Evolutionary conservation across 805 yeast species (phyloP), one percentile per base, ranked within the genome.

Genomic region (Phaffomyces opuntiae): DNA sequence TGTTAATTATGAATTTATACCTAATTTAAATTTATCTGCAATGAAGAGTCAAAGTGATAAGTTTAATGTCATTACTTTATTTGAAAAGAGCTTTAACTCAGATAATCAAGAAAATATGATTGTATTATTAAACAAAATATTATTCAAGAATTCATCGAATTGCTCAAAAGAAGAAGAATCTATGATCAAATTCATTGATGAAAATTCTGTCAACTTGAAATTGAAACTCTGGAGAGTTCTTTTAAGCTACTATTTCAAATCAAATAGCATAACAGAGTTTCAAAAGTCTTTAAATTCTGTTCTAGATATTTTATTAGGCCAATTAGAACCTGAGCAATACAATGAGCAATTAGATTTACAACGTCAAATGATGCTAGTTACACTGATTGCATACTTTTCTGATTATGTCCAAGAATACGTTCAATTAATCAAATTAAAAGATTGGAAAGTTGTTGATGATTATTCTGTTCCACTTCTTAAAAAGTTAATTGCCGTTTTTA

Each of bases 141-240:
- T 61, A 1, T 44, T 47, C 26, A 61, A 69, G 38, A 50, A 52
- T 9, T 47, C 46, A 2, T 19, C 14, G 3, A 43, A 21, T 5
- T 37, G 49, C n/a, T 38, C 64, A 13, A 46, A 57, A 1, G 75
- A 72, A 33, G 69, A 74, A 33, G 51, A 56, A 14, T 80, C 89
- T 8, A 80, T 88, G 61, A 68, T 72, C 21, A 62, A 67, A 12
- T 87, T 91, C 56, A 67, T 93, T 14, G 64, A 69, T 3, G 69
- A 67, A 12, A 79, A 95, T 0, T 78, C 93, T 0, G 67, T 83
- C 21, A 82, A 78, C 21, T 73, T 88, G 59, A 77, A 77, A 46
- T 65, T 89, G 35, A 81, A 81, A 44, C 64, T 93, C 3, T 90
- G 97, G 95, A 78, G 77, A 31, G 72, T 83, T 24, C 66, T 90